Base-by-base conservation (phyloP, 371 early-diverging fungal species). In the Lichtheimia ornata region DNA sequence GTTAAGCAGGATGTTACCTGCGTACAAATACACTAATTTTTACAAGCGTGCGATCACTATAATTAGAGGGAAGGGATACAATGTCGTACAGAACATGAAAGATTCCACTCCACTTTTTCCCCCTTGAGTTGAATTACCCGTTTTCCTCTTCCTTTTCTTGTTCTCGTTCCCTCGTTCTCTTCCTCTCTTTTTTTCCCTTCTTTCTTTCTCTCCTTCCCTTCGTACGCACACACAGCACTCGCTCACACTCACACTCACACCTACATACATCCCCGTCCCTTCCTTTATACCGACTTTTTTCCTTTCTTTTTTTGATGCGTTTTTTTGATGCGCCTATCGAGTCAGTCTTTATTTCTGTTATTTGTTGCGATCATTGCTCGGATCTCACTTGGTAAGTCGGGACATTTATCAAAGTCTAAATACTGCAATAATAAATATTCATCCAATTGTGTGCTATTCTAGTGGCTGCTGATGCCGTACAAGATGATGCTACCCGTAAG, bases 271-370 rank as follows among this genome's bases (percentile, higher is more conserved):
- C 52, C 44, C 27, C 44, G 51, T 53, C 53, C 58, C 20, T 42
- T 63, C 53, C 35, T 54, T 56, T 35, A 18, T 57, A 15, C 56
- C 49, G 52, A 28, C 40, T 58, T 57, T 63, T 53, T 66, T 65
- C 63, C 61, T 73, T 61, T 63, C 66, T 63, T 63, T 67, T 62
- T 69, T 74, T 74, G 71, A 74, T 74, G 75, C 69, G 50, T 54
- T 56, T 65, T 65, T 56, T 63, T 63, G 64, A 63, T 63, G 64
- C 64, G 35, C 52, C 58, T 63, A 67, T 63, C 69, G 66, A 65
- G 45, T 57, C 66, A 68, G 58, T 62, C 67, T 60, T 66, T 70
- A 58, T 70, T 74, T 69, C 59, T 74, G 49, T 67, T 71, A 41
- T 30, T 74, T 47, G 55, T 69, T 58, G 45, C 64, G 30, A 47